Evolutionary conservation across 2,329 filamentous ascomycete species (phyloP).

Genomic region (Aspergillus flavus): DNA sequence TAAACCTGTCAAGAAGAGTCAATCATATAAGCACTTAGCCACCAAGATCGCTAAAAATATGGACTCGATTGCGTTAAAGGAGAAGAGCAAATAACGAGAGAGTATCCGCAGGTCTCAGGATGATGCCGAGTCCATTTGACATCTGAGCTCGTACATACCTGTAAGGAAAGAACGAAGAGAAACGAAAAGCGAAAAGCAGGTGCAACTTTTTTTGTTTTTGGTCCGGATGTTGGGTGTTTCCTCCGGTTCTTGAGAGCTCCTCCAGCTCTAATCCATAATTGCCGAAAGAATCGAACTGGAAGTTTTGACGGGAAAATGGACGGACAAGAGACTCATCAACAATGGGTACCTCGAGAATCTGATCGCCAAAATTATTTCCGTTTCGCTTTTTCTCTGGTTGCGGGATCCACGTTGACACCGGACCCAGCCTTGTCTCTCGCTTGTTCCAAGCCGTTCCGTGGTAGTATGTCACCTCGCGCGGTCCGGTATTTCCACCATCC

Average conservation of each 20-base stretch:
- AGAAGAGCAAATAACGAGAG: neutral
- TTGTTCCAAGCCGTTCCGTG: slow-evolving; percentile 6
- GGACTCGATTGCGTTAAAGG: too few relatives aligned
- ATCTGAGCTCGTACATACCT: slow-evolving; percentile 7
- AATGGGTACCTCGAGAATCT: neutral
- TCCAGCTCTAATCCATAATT: slow-evolving; percentile 12
- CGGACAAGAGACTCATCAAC: slow-evolving; percentile 3
- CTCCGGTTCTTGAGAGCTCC: neutral
- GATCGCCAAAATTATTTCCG: slow-evolving; percentile 12
- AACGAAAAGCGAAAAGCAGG: slow-evolving; percentile 2
- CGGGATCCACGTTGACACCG: slow-evolving; percentile 21
- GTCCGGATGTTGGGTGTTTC: neutral
- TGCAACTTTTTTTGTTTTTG: neutral
- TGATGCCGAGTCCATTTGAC: neutral
- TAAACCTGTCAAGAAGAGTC: slow-evolving; percentile 2
- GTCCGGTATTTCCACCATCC: slow-evolving; percentile 1
- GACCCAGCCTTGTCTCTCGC: slow-evolving; percentile 14
- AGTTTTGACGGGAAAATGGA: neutral
- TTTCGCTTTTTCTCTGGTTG: slow-evolving; percentile 2
- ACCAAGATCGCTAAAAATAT: neutral
- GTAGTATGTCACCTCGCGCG: neutral
- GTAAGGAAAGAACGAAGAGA: slow-evolving; percentile 7
- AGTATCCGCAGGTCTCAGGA: neutral
- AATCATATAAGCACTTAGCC: neutral
- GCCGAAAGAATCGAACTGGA: slow-evolving; percentile 6